These are phyloP conservation scores for Globisporangium yorkense DNA, from an alignment of 352 stramenopile species.

Conservation along the genomic window DNA sequence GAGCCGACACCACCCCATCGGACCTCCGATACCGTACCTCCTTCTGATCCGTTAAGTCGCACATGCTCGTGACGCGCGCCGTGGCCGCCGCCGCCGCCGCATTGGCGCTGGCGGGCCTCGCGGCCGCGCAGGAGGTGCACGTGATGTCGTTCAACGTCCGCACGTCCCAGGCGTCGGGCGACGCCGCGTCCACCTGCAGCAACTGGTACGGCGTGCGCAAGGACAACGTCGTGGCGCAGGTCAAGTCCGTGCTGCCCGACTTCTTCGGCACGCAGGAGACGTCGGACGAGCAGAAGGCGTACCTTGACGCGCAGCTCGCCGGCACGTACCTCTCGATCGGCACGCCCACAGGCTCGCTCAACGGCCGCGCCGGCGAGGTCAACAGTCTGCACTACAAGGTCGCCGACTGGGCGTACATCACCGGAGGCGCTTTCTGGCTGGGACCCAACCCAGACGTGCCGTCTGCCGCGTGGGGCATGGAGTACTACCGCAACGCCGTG, in stretches of 20 bases:
- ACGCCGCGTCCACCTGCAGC: slow-evolving; percentile 35
- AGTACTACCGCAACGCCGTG: slow-evolving; percentile 65
- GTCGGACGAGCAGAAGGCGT: slow-evolving; percentile 57
- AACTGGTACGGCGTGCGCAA: slow-evolving; percentile 66
- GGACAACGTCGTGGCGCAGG: slow-evolving; percentile 49
- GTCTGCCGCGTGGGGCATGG: slow-evolving; percentile 55
- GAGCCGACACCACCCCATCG: too few relatives aligned
- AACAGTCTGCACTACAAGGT: slow-evolving; percentile 63
- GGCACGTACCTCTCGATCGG: slow-evolving; percentile 62
- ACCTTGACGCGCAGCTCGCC: slow-evolving; percentile 46
- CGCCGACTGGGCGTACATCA: slow-evolving; percentile 49
- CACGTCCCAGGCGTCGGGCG: slow-evolving; percentile 47
- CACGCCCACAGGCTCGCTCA: slow-evolving; percentile 50
- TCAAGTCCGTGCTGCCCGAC: slow-evolving; percentile 46
- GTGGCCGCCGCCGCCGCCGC: slow-evolving; percentile 6
- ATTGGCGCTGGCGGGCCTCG: not conserved
- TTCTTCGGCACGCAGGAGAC: slow-evolving; percentile 82
- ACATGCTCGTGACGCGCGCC: slow-evolving; percentile 12
- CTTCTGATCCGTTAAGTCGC: too few relatives aligned
- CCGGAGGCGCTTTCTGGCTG: slow-evolving; percentile 66
- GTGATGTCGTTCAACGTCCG: slow-evolving; percentile 80
- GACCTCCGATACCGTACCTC: too few relatives aligned
- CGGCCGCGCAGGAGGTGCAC: slow-evolving; percentile 26
- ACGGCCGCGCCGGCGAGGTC: slow-evolving; percentile 45
- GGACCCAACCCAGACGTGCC: slow-evolving; percentile 44